Evolutionary conservation across 2,329 filamentous ascomycete species (phyloP).

Genomic region (Fusarium odoratissimum): DNA sequence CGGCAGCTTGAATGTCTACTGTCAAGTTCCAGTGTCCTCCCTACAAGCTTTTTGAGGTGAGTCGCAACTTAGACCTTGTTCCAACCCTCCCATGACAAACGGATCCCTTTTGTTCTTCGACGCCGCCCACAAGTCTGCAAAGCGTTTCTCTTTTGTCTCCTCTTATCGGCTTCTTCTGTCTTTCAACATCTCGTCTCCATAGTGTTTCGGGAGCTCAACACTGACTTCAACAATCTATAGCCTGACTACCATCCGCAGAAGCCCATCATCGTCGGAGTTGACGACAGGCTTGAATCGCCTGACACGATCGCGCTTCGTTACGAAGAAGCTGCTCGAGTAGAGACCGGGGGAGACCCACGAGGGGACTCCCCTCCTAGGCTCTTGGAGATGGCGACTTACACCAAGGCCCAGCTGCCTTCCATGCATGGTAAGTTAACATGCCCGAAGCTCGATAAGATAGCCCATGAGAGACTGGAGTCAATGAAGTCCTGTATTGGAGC

Average conservation of each 20-base stretch:
- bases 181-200: slow-evolving; percentile 27
- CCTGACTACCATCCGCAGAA: slow-evolving; percentile 65
- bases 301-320: slow-evolving; percentile 67
- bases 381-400: slow-evolving; percentile 65
- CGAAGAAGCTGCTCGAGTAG: slow-evolving; percentile 66
- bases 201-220: slow-evolving; percentile 38
- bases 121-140: slow-evolving; percentile 23
- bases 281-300: slow-evolving; percentile 68
- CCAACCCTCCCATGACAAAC: slow-evolving; percentile 44
- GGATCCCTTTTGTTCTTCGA: slow-evolving; percentile 29
- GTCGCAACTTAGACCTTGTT: slow-evolving; percentile 55
- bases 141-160: slow-evolving; percentile 29
- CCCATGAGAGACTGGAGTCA: slow-evolving; percentile 38
- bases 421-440: slow-evolving; percentile 78
- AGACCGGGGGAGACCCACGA: slow-evolving; percentile 64
- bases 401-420: slow-evolving; percentile 81
- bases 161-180: slow-evolving; percentile 16
- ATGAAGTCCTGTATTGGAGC: not conserved
- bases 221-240: slow-evolving; percentile 52
- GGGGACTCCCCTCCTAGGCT: slow-evolving; percentile 65
- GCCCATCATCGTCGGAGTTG: slow-evolving; percentile 65
- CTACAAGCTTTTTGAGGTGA: slow-evolving; percentile 71
- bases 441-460: slow-evolving; percentile 15
- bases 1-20: slow-evolving; percentile 68
- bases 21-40: slow-evolving; percentile 66